Base-by-base conservation (phyloP, 1,284 basidiomycete species). In the Trametes versicolor region DNA sequence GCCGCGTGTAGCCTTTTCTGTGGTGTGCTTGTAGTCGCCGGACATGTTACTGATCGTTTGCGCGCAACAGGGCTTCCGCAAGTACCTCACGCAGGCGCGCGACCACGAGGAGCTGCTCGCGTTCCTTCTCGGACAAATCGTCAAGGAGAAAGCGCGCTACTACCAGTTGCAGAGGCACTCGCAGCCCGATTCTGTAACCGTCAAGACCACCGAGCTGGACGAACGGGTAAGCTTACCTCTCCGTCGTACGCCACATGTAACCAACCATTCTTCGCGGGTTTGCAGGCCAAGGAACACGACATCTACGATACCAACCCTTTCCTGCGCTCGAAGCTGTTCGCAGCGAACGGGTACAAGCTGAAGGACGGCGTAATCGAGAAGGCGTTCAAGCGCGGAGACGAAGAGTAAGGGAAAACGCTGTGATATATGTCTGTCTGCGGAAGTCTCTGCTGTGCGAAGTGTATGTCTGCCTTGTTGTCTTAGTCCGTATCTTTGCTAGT, bases 71-170 rank as follows among this genome's bases (percentile, higher is more conserved):
- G 91, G 94, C 62, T 97, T 98, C 91, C 88, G 97, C 68, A 99
- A 99, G 80, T 99, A 99, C 77, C 86, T 99, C 50, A 95, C 96
- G 55, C 93, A 97, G 74, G 92, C 96, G 15, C 90, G 91, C 64
- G 98, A 99, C 76, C 92, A 97, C 78, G 96, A 99, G 78, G 98
- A 99, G 78, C 80, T 99, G 62, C 85, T 99, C 37, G 87, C 95
- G 2, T 99, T 98, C 87, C 81, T 99, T 67, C 89, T 99, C 25
- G 97, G 98, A 45, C 92, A 96, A 66, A 84, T 99, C 60, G 86
- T 99, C 79, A 99, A 99, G 80, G 97, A 99, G 75, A 95, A 94
- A 74, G 95, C 94, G 39, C 90, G 96, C 47, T 87, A 93, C 70
- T 85, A 92, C 74, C 92, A 95, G 74, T 80, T 92, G 53, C 89